Evolutionary conservation across 2,329 filamentous ascomycete genomes (phyloP), one percentile per base, ranked within the genome.

Genomic region (Pestalotiopsis sp.): DNA sequence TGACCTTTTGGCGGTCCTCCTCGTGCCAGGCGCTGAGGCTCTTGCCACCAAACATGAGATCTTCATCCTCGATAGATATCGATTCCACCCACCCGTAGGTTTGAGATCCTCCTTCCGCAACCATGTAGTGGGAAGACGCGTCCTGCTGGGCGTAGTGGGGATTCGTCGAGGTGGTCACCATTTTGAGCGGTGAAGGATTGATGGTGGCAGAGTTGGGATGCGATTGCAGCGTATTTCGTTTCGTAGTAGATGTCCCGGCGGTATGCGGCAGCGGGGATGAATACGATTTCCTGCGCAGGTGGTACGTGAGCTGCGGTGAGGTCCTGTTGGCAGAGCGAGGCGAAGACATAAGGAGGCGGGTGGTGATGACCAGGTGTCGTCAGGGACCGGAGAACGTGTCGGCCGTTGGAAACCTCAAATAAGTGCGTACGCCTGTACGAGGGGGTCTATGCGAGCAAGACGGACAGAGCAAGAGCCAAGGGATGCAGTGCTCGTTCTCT

Each of bases 1-100:
- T 84, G 64, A 83, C 76, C 20, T 82, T 79, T 64, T 82, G 79
- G 57, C 85, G 81, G 71, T 88, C 86, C 79, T 90, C 87, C 78
- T 90, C 87, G 76, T 90, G 88, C 87, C 87, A 89, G 17, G 83
- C 79, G 76, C 86, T 87, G 57, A 90, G 77, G 52, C 86, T 82
- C 82, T 89, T 90, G 73, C 87, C 87, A 67, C 87, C 86, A 72
- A 89, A 90, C 76, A 84, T 88, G 49, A 90, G 80, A 71, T 90
- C 87, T 68, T 89, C 87, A 74, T 90, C 87, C 67, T 90, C 87
- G 73, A 90, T 90, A 69, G 87, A 80, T 63, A 85, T 89, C 41
- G 85, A 83, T 66, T 85, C 81, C 71, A 87, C 83, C 87, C 86
- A 89, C 60, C 75, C 76, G 45, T 74, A 73, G 20, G 72, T 72